Base-by-base conservation (phyloP, 192 early-diverging fungal genomes). In the Dissophora ornata region DNA sequence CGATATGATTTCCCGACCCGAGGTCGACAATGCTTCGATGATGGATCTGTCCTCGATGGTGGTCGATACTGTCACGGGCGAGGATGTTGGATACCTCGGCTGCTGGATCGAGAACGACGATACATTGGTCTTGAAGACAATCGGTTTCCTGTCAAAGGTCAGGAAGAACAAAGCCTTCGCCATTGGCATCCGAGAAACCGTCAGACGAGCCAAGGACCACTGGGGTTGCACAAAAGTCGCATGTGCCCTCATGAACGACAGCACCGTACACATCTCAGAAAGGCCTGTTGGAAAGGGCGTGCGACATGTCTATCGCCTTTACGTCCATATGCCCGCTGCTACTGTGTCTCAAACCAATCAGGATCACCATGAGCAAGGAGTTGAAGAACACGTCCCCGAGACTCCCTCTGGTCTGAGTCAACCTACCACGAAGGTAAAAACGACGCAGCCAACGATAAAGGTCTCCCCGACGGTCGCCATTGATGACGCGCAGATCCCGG, bases 1-100 rank as follows among this genome's bases (percentile, higher is more conserved):
- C 36, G 73, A 77, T 19, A 77, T 77, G 73, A 57, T 62, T 13
- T 77, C 73, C 2, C 63, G 73, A 1, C 59, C 46, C 2, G 64
- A 77, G 34, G 73, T 77, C 24, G 73, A 77, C 24, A 62, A 77
- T 21, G 28, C 49, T 5, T 77, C 73, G 0, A 29, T 77, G 28
- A 38, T 67, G 5, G 73, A 77, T 44, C 44, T 77, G 52, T 77
- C 73, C 5, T 41, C 64, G 0, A 62, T 77, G 36, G 28, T 77
- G 2, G 64, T 67, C 1, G 64, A 77, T 16, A 15, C 45, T 0
- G 19, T 13, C 2, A 67, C 58, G 4, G 73, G 73, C 16, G 44
- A 62, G 32, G 73, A 67, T 52, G 26, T 67, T 26, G 73, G 73
- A 22, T 77, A 67, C 25, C 3, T 77, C n/a, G 63, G 58, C 22